Evolutionary conservation across 768 basidiomycete species (phyloP).

Genomic region (Termitomyces sp.): DNA sequence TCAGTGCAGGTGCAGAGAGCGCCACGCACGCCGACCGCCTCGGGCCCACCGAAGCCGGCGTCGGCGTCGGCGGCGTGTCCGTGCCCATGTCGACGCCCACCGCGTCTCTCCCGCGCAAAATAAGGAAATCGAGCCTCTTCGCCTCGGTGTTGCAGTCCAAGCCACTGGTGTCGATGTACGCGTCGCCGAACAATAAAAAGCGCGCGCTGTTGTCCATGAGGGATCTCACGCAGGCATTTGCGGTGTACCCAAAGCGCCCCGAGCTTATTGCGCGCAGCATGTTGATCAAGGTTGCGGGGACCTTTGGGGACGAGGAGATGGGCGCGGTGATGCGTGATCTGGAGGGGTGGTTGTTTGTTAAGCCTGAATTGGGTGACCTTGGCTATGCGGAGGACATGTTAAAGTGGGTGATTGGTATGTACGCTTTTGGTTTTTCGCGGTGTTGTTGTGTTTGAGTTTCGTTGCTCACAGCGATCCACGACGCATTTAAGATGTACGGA

Average conservation of each 20-base stretch:
- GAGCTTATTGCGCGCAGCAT: slow-evolving; percentile 86
- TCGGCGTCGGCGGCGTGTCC: too few species aligned
- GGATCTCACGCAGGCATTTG: slow-evolving; percentile 79
- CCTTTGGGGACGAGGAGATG: slow-evolving; percentile 74
- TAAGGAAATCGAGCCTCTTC: slow-evolving; percentile 69
- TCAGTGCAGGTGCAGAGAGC: slow-evolving; percentile 52
- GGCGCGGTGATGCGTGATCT: slow-evolving; percentile 56
- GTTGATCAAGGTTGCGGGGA: slow-evolving; percentile 87
- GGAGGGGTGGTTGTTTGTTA: slow-evolving; percentile 85
- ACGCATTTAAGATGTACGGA: slow-evolving; percentile 86
- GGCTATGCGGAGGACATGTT: slow-evolving; percentile 81
- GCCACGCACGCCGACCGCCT: slow-evolving; percentile 16
- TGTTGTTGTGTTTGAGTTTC: too few species aligned
- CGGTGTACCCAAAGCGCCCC: slow-evolving; percentile 94
- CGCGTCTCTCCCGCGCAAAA: slow-evolving; percentile 29
- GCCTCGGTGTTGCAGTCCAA: slow-evolving; percentile 23
- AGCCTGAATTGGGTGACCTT: slow-evolving; percentile 78
- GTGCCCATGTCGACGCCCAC: slow-evolving; percentile 20
- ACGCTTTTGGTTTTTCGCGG: too few species aligned
- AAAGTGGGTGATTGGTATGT: slow-evolving; percentile 86
- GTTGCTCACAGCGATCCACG: slow-evolving; percentile 72
- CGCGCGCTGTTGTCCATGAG: slow-evolving; percentile 64
- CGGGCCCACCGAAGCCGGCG: slow-evolving; percentile 20
- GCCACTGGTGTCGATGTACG: slow-evolving; percentile 50
- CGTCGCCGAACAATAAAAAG: slow-evolving; percentile 66